These are phyloP conservation scores for Cercospora sp. DNA, from an alignment of 2,329 filamentous ascomycete species.

Conservation along the genomic window DNA sequence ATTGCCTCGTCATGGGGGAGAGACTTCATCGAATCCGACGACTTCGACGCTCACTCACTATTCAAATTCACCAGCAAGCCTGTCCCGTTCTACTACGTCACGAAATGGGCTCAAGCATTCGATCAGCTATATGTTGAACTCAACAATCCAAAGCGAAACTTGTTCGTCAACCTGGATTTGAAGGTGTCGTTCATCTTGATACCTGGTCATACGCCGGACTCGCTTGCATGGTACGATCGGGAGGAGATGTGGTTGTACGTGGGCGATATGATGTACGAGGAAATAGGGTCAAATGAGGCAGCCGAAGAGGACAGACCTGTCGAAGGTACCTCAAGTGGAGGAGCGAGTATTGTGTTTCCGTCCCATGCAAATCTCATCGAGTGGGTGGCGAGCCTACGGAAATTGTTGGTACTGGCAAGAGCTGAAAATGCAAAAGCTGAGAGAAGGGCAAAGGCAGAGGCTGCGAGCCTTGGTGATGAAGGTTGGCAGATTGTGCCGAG, in stretches of 20 bases:
- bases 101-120: constrained; percentile 45
- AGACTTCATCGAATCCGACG: constrained; percentile 44
- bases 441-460: constrained; percentile 26
- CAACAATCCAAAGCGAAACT: neutral
- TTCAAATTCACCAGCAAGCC: constrained; percentile 43
- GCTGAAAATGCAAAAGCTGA: constrained; percentile 35
- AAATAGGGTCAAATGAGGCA: constrained; percentile 21
- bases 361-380: constrained; percentile 42
- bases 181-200: constrained; percentile 48
- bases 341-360: constrained; percentile 41
- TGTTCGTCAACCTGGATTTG: constrained; percentile 28
- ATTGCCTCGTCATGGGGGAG: constrained; percentile 42
- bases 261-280: constrained; percentile 51
- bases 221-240: constrained; percentile 49
- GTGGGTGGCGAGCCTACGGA: constrained; percentile 42
- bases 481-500: constrained; percentile 30
- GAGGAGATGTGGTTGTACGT: constrained; percentile 48
- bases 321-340: neutral
- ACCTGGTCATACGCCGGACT: constrained; percentile 51
- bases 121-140: constrained; percentile 36
- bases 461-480: neutral
- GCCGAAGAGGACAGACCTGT: neutral
- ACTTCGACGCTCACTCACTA: constrained; percentile 43
- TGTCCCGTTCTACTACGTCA: constrained; percentile 45
- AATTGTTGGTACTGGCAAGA: constrained; percentile 39